phyloP scores from a whole-genome alignment of 305 asterid genomes.

The Euphrasia arctica region DNA sequence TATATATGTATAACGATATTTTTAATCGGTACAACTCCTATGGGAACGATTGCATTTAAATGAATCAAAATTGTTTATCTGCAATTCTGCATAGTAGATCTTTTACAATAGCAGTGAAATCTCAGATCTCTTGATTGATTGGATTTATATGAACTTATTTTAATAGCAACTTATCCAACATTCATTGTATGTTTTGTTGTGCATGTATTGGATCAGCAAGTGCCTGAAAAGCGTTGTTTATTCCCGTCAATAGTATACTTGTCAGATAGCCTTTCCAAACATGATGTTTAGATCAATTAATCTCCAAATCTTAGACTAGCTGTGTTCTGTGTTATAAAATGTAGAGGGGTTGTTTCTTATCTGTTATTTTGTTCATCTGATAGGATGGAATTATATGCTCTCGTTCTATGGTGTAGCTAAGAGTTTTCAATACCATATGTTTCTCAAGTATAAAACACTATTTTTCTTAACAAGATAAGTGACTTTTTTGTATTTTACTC shows the following conservation, averaged over 20 bases:
- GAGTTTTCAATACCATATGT: constrained; percentile 7
- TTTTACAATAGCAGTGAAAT: constrained; percentile 11
- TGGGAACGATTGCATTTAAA: background rate
- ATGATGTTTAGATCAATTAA: background rate
- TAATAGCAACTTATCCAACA: background rate
- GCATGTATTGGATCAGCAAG: constrained; percentile 7
- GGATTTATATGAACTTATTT: background rate
- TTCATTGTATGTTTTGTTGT: background rate
- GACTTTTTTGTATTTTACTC: constrained; percentile 12
- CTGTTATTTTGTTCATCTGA: constrained; percentile 13
- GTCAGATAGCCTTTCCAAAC: constrained; percentile 10
- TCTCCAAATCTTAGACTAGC: background rate
- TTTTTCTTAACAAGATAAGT: constrained; percentile 14
- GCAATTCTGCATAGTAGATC: background rate
- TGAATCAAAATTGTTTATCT: background rate
- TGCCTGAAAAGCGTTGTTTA: constrained; percentile 3
- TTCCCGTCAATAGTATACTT: constrained; percentile 14
- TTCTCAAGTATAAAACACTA: constrained; percentile 4
- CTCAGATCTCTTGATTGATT: constrained; percentile 11
- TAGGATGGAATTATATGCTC: constrained; percentile 22
- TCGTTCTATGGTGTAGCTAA: constrained; percentile 17
- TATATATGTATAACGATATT: background rate
- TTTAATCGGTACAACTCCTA: background rate
- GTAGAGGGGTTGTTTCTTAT: constrained; percentile 12
- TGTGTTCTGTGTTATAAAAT: constrained; percentile 14